Base-by-base conservation (phyloP, 2,329 filamentous ascomycete genomes). In the Cadophora gregata region DNA sequence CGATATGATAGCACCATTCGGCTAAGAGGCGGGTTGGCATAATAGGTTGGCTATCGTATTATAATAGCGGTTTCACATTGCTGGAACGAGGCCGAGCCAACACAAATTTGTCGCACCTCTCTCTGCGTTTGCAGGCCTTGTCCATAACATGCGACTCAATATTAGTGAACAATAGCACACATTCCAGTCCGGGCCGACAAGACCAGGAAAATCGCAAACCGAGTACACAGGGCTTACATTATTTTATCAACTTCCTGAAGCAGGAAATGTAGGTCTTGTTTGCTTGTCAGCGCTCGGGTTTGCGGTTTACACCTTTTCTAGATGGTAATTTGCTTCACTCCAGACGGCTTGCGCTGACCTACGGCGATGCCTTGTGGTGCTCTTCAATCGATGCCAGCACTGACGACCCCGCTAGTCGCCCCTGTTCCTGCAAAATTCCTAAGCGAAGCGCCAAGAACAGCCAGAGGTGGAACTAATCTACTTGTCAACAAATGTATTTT, bases 1-100 rank as follows among this genome's bases (percentile, higher is more conserved):
- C 56, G 36, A 58, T 63, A 69, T 63, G 38, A 62, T 38, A 63
- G 38, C 45, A 31, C 31, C n/a, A 19, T 29, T 50, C 47, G 51
- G 38, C 31, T 48, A 60, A 48, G 58, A 38, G 62, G 14, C 53
- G n/a, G 51, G 38, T 25, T 47, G 7, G 62, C 53, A 64, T 64
- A 59, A 47, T 29, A 24, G 25, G 24, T 48, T 33, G n/a, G 14
- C 24, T 48, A 48, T 60, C 38, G 33, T 48, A 60, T 47, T 38
- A 48, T 5, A 31, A 48, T 47, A 45, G 58, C 42, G 6, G 62
- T 64, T 64, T 62, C 50, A 66, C 48, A 36, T 42, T 36, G 21
- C 38, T 48, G 42, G 42, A 21, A 33, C 14, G 38, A 47, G 56
- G 36, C 25, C 7, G 38, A 47, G 58, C 42, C 24, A 48, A 48